Conservation (phyloP, 345 rosid species). For the Gossypium herbaceum region DNA sequence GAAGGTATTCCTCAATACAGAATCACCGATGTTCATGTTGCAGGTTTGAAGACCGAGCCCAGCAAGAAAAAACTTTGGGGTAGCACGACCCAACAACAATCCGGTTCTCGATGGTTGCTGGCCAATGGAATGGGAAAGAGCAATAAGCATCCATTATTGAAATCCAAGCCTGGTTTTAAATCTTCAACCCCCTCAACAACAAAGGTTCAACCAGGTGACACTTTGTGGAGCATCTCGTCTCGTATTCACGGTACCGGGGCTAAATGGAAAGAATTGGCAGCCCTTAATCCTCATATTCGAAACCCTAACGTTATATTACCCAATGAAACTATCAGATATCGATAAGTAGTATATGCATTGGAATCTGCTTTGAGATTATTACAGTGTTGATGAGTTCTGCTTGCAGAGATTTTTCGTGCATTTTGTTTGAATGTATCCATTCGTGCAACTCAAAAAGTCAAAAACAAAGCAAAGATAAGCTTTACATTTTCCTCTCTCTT, state of each 20-base stretch:
- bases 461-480: no score
- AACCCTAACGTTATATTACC: conserved; percentile 54
- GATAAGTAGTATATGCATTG: conserved; percentile 19
- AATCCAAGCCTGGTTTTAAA: conserved; percentile 45
- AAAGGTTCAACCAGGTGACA: conserved; percentile 56
- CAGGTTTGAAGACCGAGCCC: conserved; percentile 70
- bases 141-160: conserved; percentile 53
- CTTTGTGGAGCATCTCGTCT: conserved; percentile 83
- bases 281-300: conserved; percentile 42
- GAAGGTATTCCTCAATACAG: conserved; percentile 57
- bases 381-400: neutral
- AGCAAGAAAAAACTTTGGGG: conserved; percentile 76
- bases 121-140: conserved; percentile 96
- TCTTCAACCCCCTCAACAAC: conserved; percentile 36
- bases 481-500: no score
- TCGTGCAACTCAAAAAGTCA: neutral
- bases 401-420: neutral
- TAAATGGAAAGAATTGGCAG: conserved; percentile 64
- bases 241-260: conserved; percentile 47
- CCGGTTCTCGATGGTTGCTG: conserved; percentile 89
- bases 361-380: conserved; percentile 1
- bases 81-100: conserved; percentile 59
- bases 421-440: neutral
- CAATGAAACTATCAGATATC: conserved; percentile 31
- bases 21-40: conserved; percentile 79